Evolutionary conservation across 192 early-diverging fungal genomes (phyloP), one percentile per base, ranked within the genome.

Genomic region (Linnemannia schmuckeri): DNA sequence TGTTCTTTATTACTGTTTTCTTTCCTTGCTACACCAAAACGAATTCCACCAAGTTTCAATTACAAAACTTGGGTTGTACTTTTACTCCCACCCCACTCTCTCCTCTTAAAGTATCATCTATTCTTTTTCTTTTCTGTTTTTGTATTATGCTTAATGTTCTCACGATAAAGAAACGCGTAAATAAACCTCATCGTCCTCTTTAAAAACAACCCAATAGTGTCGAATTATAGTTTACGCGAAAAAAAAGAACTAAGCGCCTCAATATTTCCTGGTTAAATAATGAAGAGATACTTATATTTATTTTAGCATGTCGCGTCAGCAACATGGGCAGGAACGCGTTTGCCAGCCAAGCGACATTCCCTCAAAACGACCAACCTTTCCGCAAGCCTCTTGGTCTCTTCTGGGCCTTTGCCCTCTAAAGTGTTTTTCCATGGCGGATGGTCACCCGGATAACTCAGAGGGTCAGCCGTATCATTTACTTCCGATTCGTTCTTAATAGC

Each of bases 371-470:
- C 12, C 12, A 87, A 72, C 6, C 85, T 70, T 18, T 81, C 63
- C 15, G 72, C 85, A 13, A 87, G 22, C 38, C 55, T 76, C 35
- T 75, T 81, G 22, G 46, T 27, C 37, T 87, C 76, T 17, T 57
- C 85, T 40, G 85, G 79, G 10, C 85, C 80, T 6, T 81, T 57
- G 8, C 75, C 79, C 6, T 61, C 79, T 49, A 87, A 37, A 4
- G 55, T 24, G 6, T 41, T 22, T 52, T 81, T 77, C 85, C 85
- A 87, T 2, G 76, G 57, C 17, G 80, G 75, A 35, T 81, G 85
- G 63, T 87, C 80, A 22, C 85, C 85, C 10, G 85, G 85, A 33
- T 87, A 87, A 35, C 85, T 78, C 47, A 87, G 41, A 3, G 85
- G 85, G 55, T 87, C 85, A 1, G 85, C 79, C 1, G 55, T 87